Conservation (phyloP, 2,329 filamentous ascomycete genomes). For the Ascochyta viciae-villosae region DNA sequence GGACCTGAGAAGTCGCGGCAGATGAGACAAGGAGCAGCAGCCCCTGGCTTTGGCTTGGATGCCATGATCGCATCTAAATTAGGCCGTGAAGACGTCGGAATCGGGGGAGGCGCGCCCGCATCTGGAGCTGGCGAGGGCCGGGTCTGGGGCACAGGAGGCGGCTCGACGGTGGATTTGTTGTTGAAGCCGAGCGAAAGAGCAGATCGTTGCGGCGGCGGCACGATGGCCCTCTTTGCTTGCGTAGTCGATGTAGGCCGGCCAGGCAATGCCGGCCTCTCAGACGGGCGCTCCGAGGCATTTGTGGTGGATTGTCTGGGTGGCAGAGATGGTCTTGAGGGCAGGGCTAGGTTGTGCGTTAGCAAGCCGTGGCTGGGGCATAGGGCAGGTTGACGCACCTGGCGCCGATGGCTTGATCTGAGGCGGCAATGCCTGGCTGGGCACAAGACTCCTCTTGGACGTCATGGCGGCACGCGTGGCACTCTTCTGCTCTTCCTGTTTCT, state of each 20-base stretch:
- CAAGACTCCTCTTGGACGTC: conserved; percentile 42
- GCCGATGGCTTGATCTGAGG: conserved; percentile 37
- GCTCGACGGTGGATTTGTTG: conserved; percentile 49
- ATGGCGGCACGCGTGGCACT: conserved; percentile 48
- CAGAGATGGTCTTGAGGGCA: conserved; percentile 30
- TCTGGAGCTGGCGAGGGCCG: conserved; percentile 25
- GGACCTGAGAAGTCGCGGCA: conserved; percentile 89
- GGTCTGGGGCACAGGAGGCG: conserved; percentile 39
- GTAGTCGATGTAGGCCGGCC: conserved; percentile 17
- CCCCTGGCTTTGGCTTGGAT: conserved; percentile 44
- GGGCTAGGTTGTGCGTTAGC: conserved; percentile 22
- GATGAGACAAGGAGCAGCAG: conserved; percentile 66
- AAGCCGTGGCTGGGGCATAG: background rate
- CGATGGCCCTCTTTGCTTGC: conserved; percentile 20
- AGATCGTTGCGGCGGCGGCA: conserved; percentile 49
- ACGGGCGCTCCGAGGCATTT: conserved; percentile 16
- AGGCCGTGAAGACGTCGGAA: conserved; percentile 64
- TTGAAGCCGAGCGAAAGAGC: conserved; percentile 58
- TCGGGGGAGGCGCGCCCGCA: conserved; percentile 54
- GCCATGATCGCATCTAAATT: conserved; percentile 64
- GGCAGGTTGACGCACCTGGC: conserved; percentile 24
- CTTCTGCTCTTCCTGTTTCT: conserved; percentile 51
- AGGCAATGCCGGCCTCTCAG: conserved; percentile 26
- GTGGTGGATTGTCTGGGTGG: conserved; percentile 27
- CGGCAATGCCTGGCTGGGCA: conserved; percentile 33